Evolutionary conservation across 768 basidiomycete genomes (phyloP).

Genomic region (Suillus tomentosus): DNA sequence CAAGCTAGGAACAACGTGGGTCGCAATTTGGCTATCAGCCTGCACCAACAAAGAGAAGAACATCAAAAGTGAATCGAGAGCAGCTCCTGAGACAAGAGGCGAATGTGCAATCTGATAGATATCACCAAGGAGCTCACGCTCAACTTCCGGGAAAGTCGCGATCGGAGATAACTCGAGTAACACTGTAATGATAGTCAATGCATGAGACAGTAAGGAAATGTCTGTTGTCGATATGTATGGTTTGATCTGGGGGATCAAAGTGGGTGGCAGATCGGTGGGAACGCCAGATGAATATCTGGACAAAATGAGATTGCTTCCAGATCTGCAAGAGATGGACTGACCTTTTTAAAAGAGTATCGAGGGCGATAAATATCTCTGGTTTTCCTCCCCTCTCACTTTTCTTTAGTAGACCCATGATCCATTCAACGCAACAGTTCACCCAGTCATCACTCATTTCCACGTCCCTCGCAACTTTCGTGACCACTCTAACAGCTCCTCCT

Average conservation of each 20-base stretch:
- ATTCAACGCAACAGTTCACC: slow-evolving; percentile 80
- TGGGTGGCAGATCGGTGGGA: slow-evolving; percentile 59
- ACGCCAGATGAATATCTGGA: slow-evolving; percentile 47
- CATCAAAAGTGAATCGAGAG: slow-evolving; percentile 77
- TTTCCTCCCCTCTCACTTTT: slow-evolving; percentile 82
- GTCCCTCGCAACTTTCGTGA: slow-evolving; percentile 79
- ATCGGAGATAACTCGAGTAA: slow-evolving; percentile 68
- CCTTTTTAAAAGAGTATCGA: slow-evolving; percentile 74
- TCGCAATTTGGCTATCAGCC: slow-evolving; percentile 82
- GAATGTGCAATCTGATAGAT: slow-evolving; percentile 77
- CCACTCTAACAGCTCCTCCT: slow-evolving; percentile 76
- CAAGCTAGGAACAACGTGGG: slow-evolving; percentile 78
- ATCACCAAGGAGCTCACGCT: slow-evolving; percentile 63
- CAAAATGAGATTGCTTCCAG: slow-evolving; percentile 17
- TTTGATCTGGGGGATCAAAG: slow-evolving; percentile 73
- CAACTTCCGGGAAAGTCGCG: slow-evolving; percentile 74
- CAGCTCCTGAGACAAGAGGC: slow-evolving; percentile 71
- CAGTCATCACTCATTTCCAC: slow-evolving; percentile 73
- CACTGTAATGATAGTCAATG: slow-evolving; percentile 63
- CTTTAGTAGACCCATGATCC: slow-evolving; percentile 71
- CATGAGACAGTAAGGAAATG: slow-evolving; percentile 75
- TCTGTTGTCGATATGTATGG: slow-evolving; percentile 74
- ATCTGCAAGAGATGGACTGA: slow-evolving; percentile 29
- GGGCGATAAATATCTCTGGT: slow-evolving; percentile 73
- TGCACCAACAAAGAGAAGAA: slow-evolving; percentile 85